These are phyloP conservation scores for Cladosporium sp. DNA, from an alignment of 2,329 filamentous ascomycete species.

Conservation along the genomic window DNA sequence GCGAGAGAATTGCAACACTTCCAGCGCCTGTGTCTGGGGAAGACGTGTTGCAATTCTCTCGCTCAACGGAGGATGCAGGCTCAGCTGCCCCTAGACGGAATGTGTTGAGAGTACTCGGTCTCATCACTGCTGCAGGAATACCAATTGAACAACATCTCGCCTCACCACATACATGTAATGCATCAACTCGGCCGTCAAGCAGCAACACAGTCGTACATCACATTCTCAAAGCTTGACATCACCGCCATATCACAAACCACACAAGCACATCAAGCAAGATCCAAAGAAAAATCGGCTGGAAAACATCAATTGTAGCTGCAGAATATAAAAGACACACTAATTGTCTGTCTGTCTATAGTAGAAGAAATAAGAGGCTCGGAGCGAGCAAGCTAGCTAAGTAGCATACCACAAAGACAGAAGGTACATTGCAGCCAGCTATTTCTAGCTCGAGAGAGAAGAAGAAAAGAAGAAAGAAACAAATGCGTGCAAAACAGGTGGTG, in stretches of 20 bases:
- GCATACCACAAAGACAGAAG: no score
- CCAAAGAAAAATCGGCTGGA: neutral
- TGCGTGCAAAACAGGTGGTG: neutral
- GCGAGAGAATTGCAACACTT: no score
- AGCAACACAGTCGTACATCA: neutral
- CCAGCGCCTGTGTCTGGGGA: no score
- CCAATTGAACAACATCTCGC: no score
- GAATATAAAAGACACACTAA: neutral
- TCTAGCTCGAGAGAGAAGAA: neutral
- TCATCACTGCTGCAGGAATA: no score
- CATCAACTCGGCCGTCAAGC: neutral
- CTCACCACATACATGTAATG: no score
- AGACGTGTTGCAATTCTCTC: no score
- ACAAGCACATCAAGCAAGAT: neutral
- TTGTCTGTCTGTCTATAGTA: neutral
- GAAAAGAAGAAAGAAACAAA: neutral
- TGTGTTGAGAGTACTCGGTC: no score
- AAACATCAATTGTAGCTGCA: neutral
- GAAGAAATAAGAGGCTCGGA: neutral
- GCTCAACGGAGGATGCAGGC: no score
- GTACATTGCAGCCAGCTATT: no score
- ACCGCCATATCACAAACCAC: neutral
- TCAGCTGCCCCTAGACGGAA: no score
- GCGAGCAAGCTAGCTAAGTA: neutral
- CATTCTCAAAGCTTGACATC: neutral